Evolutionary conservation across 1,284 basidiomycete species (phyloP).

Genomic region (Malassezia globosa): DNA sequence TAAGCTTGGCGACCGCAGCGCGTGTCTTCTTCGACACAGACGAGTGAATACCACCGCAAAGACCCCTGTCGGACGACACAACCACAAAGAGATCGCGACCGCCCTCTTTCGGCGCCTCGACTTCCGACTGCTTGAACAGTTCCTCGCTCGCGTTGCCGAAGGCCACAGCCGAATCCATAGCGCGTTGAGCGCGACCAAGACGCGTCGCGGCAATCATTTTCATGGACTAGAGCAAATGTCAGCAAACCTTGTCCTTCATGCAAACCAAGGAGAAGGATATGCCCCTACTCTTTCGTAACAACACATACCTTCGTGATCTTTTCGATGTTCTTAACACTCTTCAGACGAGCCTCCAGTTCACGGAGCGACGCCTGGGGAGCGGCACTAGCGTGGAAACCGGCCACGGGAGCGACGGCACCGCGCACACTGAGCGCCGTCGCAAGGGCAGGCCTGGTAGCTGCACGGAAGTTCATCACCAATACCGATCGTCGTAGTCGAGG

Average conservation of each 20-base stretch:
- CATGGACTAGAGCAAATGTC: constrained; percentile 82
- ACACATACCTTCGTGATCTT: constrained; percentile 86
- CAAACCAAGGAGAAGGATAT: no score
- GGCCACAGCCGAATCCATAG: constrained; percentile 83
- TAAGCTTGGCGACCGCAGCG: constrained; percentile 51
- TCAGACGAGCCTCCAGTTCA: constrained; percentile 90
- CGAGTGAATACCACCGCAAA: constrained; percentile 99
- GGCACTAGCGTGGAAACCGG: constrained; percentile 48
- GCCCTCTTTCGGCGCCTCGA: constrained; percentile 26
- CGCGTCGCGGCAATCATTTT: constrained; percentile 93
- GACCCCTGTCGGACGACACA: constrained; percentile 96
- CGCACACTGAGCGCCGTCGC: constrained; percentile 14
- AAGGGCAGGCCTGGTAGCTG: constrained; percentile 16
- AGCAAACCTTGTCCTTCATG: neutral
- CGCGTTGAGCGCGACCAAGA: constrained; percentile 74
- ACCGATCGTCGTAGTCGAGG: constrained; percentile 14
- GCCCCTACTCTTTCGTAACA: neutral
- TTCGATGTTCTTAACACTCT: constrained; percentile 90
- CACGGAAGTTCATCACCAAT: constrained; percentile 16
- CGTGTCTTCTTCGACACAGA: constrained; percentile 83
- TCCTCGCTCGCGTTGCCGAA: constrained; percentile 81
- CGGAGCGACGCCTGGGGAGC: constrained; percentile 92
- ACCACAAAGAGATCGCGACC: constrained; percentile 57
- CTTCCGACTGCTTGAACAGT: constrained; percentile 44
- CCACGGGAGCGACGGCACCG: constrained; percentile 23